Base-by-base conservation (phyloP, 1,284 basidiomycete species). In the Termitomyces sp. region DNA sequence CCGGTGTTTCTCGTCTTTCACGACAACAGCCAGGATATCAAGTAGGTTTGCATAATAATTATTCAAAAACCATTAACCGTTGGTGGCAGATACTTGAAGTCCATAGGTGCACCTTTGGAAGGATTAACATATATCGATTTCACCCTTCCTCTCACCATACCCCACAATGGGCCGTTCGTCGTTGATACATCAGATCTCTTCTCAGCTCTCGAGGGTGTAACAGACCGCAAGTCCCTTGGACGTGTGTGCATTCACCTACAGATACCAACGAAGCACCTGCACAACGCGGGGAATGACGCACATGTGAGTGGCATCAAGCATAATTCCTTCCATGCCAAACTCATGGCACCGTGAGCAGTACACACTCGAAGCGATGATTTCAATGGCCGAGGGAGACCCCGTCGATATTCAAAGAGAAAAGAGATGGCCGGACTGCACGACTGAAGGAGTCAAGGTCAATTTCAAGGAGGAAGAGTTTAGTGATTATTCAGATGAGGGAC, bases 241-340 rank as follows among this genome's bases (percentile, higher is more conserved):
- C 78, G 79, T 26, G 74, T 82, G 31, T 87, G 84, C 65, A 70
- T 73, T 46, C 79, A 83, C 43, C 75, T 93, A 8, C 77, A 81
- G 50, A 76, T 91, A 45, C 62, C 69, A 0, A 78, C 80, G 1
- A 60, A 75, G 33, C 76, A 76, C 62, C 71, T 90, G 52, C 90
- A 93, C 73, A 93, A 93, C 66, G 89, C 89, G 2, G 91, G 91
- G 0, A 93, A 93, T 64, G 90, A 93, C 68, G 90, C 90, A 0
- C 77, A 86, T 65, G 89, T 90, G 64, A 52, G 83, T 74, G 30
- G 31, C 40, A 50, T 45, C 31, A 41, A 45, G 2, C 19, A 47
- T 40, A 24, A 8, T 24, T 4, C 15, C 34, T 50, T 40, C 6
- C 9, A 45, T 1, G 7, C 19, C 28, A 9, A 15, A 24, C 12